A percentile compares a stretch with the other conserved stretches of the same genome.
Evolutionary conservation across 768 basidiomycete genomes (phyloP).

Genomic region (Thelephora ganbajun): DNA sequence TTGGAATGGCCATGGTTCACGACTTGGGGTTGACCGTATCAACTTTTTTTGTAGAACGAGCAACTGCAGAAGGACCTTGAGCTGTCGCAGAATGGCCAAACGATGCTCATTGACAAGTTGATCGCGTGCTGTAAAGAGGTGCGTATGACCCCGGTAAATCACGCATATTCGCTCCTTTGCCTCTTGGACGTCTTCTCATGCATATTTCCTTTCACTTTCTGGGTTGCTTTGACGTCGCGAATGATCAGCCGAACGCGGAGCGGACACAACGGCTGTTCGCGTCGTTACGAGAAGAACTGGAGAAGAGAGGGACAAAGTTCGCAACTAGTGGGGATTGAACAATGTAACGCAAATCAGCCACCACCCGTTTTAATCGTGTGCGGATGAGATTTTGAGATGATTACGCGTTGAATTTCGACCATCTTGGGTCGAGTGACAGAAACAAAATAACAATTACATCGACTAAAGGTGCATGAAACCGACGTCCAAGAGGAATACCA

Average conservation of each 20-base stretch:
- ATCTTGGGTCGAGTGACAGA: too few relatives aligned
- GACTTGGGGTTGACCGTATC: conserved; percentile 1
- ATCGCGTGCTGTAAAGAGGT: conserved; percentile 84
- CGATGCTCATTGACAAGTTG: conserved; percentile 71
- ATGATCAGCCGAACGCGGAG: conserved; percentile 60
- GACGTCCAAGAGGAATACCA: background rate
- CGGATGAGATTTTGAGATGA: too few relatives aligned
- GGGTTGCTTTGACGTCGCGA: background rate
- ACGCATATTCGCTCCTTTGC: background rate
- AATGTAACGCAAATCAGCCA: too few relatives aligned
- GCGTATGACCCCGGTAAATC: conserved; percentile 15
- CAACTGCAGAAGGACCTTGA: conserved; percentile 67
- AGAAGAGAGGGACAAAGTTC: conserved; percentile 41
- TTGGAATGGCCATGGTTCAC: conserved; percentile 5
- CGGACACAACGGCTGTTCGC: conserved; percentile 70
- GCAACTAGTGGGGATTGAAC: background rate
- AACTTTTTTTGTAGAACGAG: conserved; percentile 30
- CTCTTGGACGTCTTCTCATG: background rate
- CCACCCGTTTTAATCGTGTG: too few relatives aligned
- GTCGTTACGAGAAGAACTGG: conserved; percentile 72
- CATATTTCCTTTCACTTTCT: background rate
- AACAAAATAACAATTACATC: too few relatives aligned
- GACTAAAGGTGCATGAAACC: too few relatives aligned
- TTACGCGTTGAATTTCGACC: too few relatives aligned
- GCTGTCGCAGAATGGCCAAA: conserved; percentile 65